Conservation (phyloP, 2,329 filamentous ascomycete species). For the Emericellopsis atlantica region DNA sequence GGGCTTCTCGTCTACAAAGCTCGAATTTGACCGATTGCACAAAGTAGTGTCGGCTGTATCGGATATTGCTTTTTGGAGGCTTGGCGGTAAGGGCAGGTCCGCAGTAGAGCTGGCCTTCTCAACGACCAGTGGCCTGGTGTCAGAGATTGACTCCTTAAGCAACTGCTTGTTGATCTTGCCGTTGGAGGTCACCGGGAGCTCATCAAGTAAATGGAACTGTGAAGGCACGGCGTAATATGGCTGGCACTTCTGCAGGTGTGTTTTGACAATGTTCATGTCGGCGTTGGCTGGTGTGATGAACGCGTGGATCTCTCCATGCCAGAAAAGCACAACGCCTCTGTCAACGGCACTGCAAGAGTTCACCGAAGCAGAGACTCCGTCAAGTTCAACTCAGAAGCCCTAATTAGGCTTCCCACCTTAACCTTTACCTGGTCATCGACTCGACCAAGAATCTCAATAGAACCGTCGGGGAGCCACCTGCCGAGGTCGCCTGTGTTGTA, state of each 20-base stretch:
- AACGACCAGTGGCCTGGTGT: background rate
- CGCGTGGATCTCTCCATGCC: no score
- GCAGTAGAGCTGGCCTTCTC: slow-evolving; percentile 1
- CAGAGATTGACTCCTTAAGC: slow-evolving; percentile 1
- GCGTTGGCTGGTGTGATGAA: no score
- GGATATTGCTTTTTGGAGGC: no score
- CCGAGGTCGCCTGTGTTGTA: slow-evolving; percentile 50
- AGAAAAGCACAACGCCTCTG: no score
- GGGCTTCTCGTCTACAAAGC: slow-evolving; percentile 3
- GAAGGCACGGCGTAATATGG: no score
- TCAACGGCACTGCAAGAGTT: no score
- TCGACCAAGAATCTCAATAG: slow-evolving; percentile 40
- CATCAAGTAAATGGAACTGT: no score
- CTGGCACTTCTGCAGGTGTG: no score
- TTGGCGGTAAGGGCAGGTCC: no score
- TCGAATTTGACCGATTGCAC: background rate
- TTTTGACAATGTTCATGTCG: no score
- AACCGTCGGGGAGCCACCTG: slow-evolving; percentile 36
- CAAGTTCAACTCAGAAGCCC: slow-evolving; percentile 46
- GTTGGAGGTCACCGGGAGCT: slow-evolving; percentile 31
- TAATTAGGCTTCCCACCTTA: slow-evolving; percentile 21
- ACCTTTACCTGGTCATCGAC: slow-evolving; percentile 52
- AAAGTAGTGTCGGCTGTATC: background rate
- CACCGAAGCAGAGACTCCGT: no score
- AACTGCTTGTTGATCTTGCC: slow-evolving; percentile 32